These are phyloP conservation scores for Elasticomyces elasticus DNA, from an alignment of 495 filamentous ascomycete genomes.

Conservation along the genomic window DNA sequence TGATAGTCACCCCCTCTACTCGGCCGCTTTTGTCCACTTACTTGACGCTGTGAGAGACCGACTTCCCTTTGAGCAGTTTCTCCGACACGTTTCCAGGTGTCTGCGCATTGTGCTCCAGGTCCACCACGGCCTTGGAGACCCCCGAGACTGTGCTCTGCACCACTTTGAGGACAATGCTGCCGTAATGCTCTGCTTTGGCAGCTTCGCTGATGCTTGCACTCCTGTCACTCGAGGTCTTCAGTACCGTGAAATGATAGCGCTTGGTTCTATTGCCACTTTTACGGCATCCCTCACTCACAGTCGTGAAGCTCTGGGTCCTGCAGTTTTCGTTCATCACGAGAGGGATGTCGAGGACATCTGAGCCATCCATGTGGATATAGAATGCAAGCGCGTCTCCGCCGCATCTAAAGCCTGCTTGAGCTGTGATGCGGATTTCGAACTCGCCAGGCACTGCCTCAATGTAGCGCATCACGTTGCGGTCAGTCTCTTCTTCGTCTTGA, in stretches of 20 bases:
- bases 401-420: not conserved
- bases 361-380: not conserved
- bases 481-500: not conserved
- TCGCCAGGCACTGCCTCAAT: slow-evolving; percentile 12
- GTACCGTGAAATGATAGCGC: not conserved
- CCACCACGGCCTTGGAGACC: not conserved
- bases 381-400: not conserved
- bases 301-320: not conserved
- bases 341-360: not conserved
- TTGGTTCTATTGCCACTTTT: not conserved
- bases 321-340: not conserved
- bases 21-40: not conserved
- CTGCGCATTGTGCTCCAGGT: not conserved
- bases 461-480: slow-evolving; percentile 9
- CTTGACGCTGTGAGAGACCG: slow-evolving; percentile 9
- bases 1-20: not conserved
- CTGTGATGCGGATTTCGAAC: slow-evolving; percentile 2
- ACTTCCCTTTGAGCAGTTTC: slow-evolving; percentile 13
- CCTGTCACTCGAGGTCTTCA: not conserved
- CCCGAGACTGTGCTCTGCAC: not conserved
- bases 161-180: not conserved
- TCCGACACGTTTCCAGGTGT: slow-evolving; percentile 4
- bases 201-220: not conserved
- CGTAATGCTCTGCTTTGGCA: not conserved
- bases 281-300: not conserved